Base-by-base conservation (phyloP, 2,329 filamentous ascomycete species). In the Pseudofabraea citricarpa region DNA sequence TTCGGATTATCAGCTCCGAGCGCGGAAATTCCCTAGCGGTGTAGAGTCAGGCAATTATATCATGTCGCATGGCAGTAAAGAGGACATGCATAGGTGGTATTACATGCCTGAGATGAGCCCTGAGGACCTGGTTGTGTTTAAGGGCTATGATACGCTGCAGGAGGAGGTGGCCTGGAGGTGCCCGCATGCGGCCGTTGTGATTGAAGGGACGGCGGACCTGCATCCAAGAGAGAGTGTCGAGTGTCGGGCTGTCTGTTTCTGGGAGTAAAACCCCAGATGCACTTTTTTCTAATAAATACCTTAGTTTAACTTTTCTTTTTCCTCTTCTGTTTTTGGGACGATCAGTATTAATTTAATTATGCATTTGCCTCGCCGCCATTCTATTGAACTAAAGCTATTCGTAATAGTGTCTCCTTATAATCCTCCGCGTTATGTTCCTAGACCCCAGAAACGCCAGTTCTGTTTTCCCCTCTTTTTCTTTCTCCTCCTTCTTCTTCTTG, bases 111-210 rank as follows among this genome's bases (percentile, higher is more conserved):
- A 43, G 15, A 36, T 38, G 35, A 31, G 37, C 2, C 38, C 40
- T n/a, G 22, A 46, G 22, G 39, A 46, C 13, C 9, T 46, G 16
- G 24, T 46, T 27, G 39, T 43, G 7, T 39, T 46, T 19, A 46
- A 43, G 19, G 18, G 26, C 3, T 38, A 38, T 41, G 44, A 46
- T 24, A 37, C 44, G 10, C 23, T 26, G 20, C 26, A 40, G 29
- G 36, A 40, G 19, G 26, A 15, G 18, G 26, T n/a, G 13, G 31
- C 26, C 13, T 44, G 42, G 42, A 44, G 42, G 16, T 40, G 42
- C 29, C 36, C 42, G 8, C 42, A 44, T 27, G 36, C 27, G 10
- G 24, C 42, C n/a, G 21, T 44, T 35, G 12, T 27, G 10, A 21
- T 40, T 23, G 24, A 26, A 13, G n/a, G 21, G 12, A 40, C 36